Evolutionary conservation across 2,329 filamentous ascomycete species (phyloP), one percentile per base, ranked within the genome.

Genomic region (Diaporthe amygdali): DNA sequence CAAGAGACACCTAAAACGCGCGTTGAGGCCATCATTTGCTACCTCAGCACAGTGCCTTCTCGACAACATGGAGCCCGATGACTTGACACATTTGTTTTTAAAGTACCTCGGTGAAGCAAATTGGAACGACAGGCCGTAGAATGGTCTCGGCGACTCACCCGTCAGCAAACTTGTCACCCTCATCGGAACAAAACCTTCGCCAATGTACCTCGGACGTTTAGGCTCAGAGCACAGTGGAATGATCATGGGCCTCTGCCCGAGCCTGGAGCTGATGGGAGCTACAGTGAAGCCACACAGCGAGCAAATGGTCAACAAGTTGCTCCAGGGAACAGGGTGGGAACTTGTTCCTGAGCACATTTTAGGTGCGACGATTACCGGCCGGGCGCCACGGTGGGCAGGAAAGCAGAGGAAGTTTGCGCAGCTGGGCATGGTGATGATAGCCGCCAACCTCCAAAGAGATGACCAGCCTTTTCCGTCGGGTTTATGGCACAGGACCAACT

Each of bases 361-460:
- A 20, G 52, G 52, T 20, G n/a, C 32, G 32, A 39, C 5, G 8
- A 25, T 56, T 27, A 15, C 10, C n/a, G 12, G 30, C 51, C 17
- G 10, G 30, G 9, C 34, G 22, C 15, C 12, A 25, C 1, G 2
- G 12, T 15, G 32, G n/a, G 3, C 34, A 7, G 14, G 34, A 25
- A 20, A 9, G 12, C 1, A 37, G 5, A 56, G 34, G 54, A 2
- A 2, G 14, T 56, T 17, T 27, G n/a, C 34, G 14, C 34, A 41
- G 54, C 8, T 56, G 34, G 54, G 54, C n/a, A 25, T 15, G 22
- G 54, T 39, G 54, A 56, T 56, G 54, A n/a, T 56, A 12, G n/a
- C 6, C 54, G 1, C 54, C 30, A 1, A 39, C 3, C 20, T 17
- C n/a, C 2, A 12, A 32, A 15, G 1, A 1, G 7, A 4, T 3